phyloP scores from a whole-genome alignment of 2,329 filamentous ascomycete genomes.

The Fusarium napiforme region DNA sequence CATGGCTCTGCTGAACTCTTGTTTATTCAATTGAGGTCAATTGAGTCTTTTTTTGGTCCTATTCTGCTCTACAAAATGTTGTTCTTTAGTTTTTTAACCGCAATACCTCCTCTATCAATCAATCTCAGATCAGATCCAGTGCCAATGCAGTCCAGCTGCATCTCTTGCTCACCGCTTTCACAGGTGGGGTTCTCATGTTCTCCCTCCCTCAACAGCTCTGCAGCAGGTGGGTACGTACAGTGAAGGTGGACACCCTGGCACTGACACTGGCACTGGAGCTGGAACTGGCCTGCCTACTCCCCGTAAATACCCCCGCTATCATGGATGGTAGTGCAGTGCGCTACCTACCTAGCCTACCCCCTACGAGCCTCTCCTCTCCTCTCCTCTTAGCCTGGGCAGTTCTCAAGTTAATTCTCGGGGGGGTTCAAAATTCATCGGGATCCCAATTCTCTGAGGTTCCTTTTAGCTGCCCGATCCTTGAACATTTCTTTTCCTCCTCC shows the following conservation, averaged over 20 bases:
- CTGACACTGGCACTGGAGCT: constrained; percentile 8
- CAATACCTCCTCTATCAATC: constrained; percentile 5
- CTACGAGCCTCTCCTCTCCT: constrained; percentile 14
- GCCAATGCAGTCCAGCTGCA: constrained; percentile 15
- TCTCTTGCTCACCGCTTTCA: constrained; percentile 41
- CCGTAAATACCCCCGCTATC: constrained; percentile 30
- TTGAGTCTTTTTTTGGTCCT: background rate
- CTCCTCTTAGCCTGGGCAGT: constrained; percentile 21
- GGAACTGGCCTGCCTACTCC: constrained; percentile 3
- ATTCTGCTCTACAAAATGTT: background rate
- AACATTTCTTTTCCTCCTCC: constrained; percentile 5
- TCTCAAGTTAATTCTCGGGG: constrained; percentile 33
- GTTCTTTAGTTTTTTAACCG: background rate
- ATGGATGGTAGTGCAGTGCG: constrained; percentile 7
- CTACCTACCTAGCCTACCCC: constrained; percentile 15
- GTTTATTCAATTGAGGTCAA: background rate
- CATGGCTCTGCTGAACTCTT: background rate
- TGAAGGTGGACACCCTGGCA: constrained; percentile 28
- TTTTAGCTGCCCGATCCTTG: constrained; percentile 23
- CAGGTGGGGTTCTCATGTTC: constrained; percentile 31
- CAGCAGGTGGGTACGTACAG: constrained; percentile 8
- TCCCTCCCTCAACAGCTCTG: constrained; percentile 25
- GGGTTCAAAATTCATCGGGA: constrained; percentile 43
- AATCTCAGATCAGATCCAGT: background rate
- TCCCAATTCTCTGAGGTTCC: constrained; percentile 28